Evolutionary conservation across 352 stramenopile genomes (phyloP), one percentile per base, ranked within the genome.

Genomic region (Phytopythium kandeliae): DNA sequence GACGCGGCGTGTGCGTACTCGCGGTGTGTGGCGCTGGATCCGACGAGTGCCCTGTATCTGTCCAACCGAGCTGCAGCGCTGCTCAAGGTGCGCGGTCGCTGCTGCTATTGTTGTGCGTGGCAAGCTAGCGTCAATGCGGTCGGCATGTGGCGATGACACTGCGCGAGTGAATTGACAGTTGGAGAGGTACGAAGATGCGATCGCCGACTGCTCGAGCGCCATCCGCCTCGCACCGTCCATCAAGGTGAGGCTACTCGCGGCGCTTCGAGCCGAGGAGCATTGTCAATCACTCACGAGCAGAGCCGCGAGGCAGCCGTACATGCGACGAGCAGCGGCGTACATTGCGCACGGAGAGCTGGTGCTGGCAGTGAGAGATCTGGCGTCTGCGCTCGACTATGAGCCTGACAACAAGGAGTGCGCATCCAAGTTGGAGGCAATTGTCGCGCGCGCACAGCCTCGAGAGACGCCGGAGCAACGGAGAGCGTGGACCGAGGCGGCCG

Each of bases 41-140:
- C 58, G 11, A 48, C 16, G 13, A 71, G 79, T 28, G 65, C 69
- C 17, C 43, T 78, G 44, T 71, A 64, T 12, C 64, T 75, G n/a
- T 85, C 76, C n/a, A 90, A 90, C 50, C 66, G 78, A 56, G 78
- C 78, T 31, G 76, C 76, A 22, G 74, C 72, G 9, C 70, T 75
- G 33, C 55, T 90, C 16, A 86, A 89, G 63, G 78, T 84, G 28
- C 11, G 53, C n/a, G 31, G n/a, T n/a, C n/a, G n/a, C n/a, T n/a
- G n/a, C n/a, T n/a, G n/a, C n/a, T n/a, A n/a, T n/a, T n/a, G n/a
- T n/a, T n/a, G n/a, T n/a, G n/a, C n/a, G n/a, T n/a, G n/a, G n/a
- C n/a, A n/a, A n/a, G n/a, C n/a, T n/a, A n/a, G n/a, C n/a, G n/a
- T n/a, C n/a, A n/a, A n/a, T n/a, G n/a, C n/a, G n/a, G n/a, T n/a